Evolutionary conservation across 2,329 filamentous ascomycete genomes (phyloP).

Genomic region (Xylaria sp.): DNA sequence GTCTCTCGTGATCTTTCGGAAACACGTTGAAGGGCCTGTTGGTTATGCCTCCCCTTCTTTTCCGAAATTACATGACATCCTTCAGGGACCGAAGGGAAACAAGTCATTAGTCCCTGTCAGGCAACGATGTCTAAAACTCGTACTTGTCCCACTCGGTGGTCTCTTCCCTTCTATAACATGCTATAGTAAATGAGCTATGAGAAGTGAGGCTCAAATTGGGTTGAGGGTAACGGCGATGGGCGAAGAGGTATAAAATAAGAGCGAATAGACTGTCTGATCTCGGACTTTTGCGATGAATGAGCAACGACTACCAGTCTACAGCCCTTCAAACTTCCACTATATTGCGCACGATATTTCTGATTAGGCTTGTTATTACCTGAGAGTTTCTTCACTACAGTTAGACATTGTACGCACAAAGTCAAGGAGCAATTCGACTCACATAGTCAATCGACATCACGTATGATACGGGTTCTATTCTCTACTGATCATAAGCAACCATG

Average conservation of each 20-base stretch:
- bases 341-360: neutral
- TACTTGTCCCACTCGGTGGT: neutral
- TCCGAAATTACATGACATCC: neutral
- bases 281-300: neutral
- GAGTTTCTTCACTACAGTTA: neutral
- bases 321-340: neutral
- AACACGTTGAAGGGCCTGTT: constrained; percentile 1
- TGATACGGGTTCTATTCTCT: neutral
- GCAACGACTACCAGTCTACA: neutral
- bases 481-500: constrained; percentile 8
- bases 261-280: neutral
- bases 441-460: neutral
- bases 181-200: neutral
- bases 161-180: constrained; percentile 1
- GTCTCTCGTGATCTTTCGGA: neutral
- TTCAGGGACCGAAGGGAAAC: constrained; percentile 29
- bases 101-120: constrained; percentile 25
- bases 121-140: constrained; percentile 6
- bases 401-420: neutral
- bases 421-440: neutral
- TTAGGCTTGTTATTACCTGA: neutral
- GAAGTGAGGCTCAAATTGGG: constrained; percentile 4
- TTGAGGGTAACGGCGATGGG: neutral
- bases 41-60: neutral
- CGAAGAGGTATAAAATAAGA: neutral